Percentiles rank a stretch among this genome's conserved stretches.
Conservation (phyloP, 1,284 basidiomycete species). For the Inonotus hispidus region DNA sequence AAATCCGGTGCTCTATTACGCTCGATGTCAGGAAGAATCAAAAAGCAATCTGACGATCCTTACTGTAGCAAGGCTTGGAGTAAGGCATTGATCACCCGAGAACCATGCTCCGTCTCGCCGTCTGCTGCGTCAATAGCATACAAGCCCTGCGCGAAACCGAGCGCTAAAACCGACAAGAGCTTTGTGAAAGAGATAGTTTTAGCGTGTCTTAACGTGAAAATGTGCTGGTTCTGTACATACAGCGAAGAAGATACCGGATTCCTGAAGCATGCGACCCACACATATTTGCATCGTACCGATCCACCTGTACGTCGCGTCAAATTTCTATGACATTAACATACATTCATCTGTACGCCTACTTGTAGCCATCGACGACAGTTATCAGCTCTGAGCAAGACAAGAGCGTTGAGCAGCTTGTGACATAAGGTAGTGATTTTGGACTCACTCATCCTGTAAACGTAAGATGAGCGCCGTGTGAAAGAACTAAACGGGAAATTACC, state of each 20-base stretch:
- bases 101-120: slow-evolving; percentile 54
- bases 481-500: slow-evolving; percentile 24
- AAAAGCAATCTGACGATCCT: slow-evolving; percentile 22
- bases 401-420: background rate
- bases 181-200: slow-evolving; percentile 27
- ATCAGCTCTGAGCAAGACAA: slow-evolving; percentile 52
- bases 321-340: background rate
- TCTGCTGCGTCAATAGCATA: slow-evolving; percentile 91
- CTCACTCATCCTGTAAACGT: slow-evolving; percentile 68
- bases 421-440: slow-evolving; percentile 17
- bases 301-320: slow-evolving; percentile 40
- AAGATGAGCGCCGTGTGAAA: background rate
- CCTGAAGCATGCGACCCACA: slow-evolving; percentile 83
- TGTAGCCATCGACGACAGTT: slow-evolving; percentile 76
- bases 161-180: slow-evolving; percentile 73
- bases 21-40: slow-evolving; percentile 8
- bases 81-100: slow-evolving; percentile 66
- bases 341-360: slow-evolving; percentile 38
- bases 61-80: slow-evolving; percentile 80
- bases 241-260: slow-evolving; percentile 90
- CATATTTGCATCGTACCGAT: slow-evolving; percentile 86
- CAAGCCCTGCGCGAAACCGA: slow-evolving; percentile 84
- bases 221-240: slow-evolving; percentile 36
- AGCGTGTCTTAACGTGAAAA: slow-evolving; percentile 9
- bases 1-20: slow-evolving; percentile 71